A percentile compares a stretch with the other conserved stretches of the same genome.
These are phyloP conservation scores for Ilex aquifolium DNA, from an alignment of 257 asterid genomes.

Conservation along the genomic window DNA sequence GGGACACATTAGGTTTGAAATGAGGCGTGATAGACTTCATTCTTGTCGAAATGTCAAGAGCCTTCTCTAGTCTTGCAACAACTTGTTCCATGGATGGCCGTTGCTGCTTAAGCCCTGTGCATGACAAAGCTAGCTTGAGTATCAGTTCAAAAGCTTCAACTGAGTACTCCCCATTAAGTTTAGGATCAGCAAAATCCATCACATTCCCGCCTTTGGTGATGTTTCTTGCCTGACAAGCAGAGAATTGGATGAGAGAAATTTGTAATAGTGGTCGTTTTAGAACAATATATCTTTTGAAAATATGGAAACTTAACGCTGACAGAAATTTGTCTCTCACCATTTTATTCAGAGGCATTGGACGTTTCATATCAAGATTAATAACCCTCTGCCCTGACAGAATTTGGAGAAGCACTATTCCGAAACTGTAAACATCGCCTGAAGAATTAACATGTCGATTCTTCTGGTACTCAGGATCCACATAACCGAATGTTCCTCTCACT, in stretches of 20 bases:
- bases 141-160: conserved; percentile 47
- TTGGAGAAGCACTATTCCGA: conserved; percentile 69
- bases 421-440: conserved; percentile 75
- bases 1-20: not conserved
- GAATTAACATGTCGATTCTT: conserved; percentile 62
- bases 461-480: conserved; percentile 86
- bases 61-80: conserved; percentile 41
- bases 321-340: conserved; percentile 31
- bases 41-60: conserved; percentile 37
- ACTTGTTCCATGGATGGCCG: conserved; percentile 67
- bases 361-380: conserved; percentile 47
- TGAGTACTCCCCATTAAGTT: conserved; percentile 47
- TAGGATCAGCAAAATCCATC: conserved; percentile 64
- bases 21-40: conserved; percentile 20
- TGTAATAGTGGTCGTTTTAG: too few species aligned
- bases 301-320: not conserved
- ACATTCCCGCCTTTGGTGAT: conserved; percentile 46
- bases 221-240: conserved; percentile 48
- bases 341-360: conserved; percentile 60
- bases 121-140: conserved; percentile 45
- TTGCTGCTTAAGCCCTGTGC: conserved; percentile 62
- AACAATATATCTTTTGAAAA: too few species aligned
- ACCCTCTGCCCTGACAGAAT: conserved; percentile 73
- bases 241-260: not conserved
- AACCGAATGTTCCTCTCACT: conserved; percentile 83